A percentile compares a stretch with the other conserved stretches of the same genome.
Conservation (phyloP, 2,329 filamentous ascomycete species). For the Domatiomyces globalis region DNA sequence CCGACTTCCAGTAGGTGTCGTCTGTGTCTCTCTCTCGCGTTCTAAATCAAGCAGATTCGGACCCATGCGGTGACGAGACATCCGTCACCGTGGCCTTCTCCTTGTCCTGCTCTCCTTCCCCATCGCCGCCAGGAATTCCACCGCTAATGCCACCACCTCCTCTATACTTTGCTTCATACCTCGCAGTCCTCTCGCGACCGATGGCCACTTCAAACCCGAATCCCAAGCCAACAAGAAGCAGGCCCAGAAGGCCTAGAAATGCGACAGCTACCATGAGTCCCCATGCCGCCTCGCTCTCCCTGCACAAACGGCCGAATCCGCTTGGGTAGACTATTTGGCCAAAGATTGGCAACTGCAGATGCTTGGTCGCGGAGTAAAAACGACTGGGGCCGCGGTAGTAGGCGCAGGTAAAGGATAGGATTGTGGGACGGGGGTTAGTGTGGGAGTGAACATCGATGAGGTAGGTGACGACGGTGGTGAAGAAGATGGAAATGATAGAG, state of each 20-base stretch:
- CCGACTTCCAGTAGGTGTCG: no score
- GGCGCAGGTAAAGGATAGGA: constrained; percentile 17
- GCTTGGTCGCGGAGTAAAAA: constrained; percentile 11
- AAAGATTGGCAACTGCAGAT: constrained; percentile 10
- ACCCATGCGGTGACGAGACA: background rate
- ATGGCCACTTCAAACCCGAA: background rate
- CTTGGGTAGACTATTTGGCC: constrained; percentile 19
- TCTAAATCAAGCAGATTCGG: background rate
- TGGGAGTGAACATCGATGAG: background rate
- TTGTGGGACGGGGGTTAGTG: constrained; percentile 9
- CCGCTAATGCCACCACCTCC: background rate
- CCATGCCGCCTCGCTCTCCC: constrained; percentile 24
- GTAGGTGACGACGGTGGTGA: constrained; percentile 12
- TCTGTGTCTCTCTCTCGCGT: background rate
- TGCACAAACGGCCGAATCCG: constrained; percentile 27
- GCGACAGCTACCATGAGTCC: constrained; percentile 23
- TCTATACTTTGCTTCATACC: background rate
- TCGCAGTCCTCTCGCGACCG: background rate
- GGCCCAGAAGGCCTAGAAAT: constrained; percentile 22
- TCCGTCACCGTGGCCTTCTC: background rate
- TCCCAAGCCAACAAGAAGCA: constrained; percentile 15
- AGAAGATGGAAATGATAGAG: background rate
- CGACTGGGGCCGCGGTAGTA: constrained; percentile 10
- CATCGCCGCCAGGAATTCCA: background rate
- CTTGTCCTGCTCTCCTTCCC: background rate